Base-by-base conservation (phyloP, 768 basidiomycete genomes). In the Mrakia gelida region DNA sequence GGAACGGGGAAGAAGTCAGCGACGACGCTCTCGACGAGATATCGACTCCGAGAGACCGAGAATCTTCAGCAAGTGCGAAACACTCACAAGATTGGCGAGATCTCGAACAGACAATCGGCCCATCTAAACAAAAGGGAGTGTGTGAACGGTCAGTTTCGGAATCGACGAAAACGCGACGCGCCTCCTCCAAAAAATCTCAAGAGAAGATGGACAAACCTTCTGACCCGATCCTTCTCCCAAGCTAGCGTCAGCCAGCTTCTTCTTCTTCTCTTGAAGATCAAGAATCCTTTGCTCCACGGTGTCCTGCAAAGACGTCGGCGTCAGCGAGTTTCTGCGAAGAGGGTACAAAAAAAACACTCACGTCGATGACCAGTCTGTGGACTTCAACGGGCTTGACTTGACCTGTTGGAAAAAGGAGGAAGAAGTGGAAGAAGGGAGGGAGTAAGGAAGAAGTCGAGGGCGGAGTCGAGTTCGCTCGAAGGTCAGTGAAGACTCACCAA, bases 211-310 rank as follows among this genome's bases (percentile, higher is more conserved):
- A n/a, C 10, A n/a, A n/a, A n/a, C 23, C 10, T 84, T 89, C 90
- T 84, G 88, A 87, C 26, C 87, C 89, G 81, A 84, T 15, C 90
- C 89, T 84, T 91, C 90, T 8, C 90, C 90, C 56, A 91, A 85
- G 78, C 87, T 87, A 13, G 84, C 85, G 67, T 86, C 85, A 1
- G 83, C 81, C 62, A 84, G 52, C 18, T 78, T 79, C 59, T 82
- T 80, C 79, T 84, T 85, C 41, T 80, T 86, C 61, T 88, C 87
- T 80, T 91, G 91, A 79, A 92, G 84, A 0, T 85, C 85, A 38
- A 91, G 85, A 45, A 93, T 89, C n/a, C 91, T 86, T 81, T 92
- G 89, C 81, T 92, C 92, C 45, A 84, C 81, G 0, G 84, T 83
- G 75, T 84, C 23, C 81, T 34, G 38, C 45, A n/a, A 16, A 52